Conservation (phyloP, 2,329 filamentous ascomycete species). For the Fusarium oxysporum region DNA sequence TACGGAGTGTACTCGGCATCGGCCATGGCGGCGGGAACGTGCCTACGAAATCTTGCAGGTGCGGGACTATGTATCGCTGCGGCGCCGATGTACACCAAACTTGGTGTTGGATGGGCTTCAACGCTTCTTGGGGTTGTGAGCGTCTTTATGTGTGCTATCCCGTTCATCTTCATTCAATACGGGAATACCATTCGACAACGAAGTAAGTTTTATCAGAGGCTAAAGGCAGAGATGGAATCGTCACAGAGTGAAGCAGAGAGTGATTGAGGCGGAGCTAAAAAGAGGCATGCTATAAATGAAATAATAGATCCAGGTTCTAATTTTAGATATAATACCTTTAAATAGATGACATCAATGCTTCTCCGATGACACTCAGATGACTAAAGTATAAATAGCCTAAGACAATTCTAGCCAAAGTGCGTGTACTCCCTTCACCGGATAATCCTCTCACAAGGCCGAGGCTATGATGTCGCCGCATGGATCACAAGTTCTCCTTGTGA, state of each 20-base stretch:
- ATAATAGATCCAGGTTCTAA: background rate
- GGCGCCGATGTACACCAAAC: conserved; percentile 13
- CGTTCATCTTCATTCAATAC: conserved; percentile 13
- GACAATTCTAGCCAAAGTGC: background rate
- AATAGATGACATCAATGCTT: background rate
- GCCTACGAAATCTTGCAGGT: conserved; percentile 7
- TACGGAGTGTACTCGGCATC: conserved; percentile 15
- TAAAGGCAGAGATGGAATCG: conserved; percentile 7
- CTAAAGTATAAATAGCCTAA: rapidly evolving
- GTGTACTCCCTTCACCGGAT: rapidly evolving
- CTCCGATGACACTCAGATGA: background rate
- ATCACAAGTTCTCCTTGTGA: rapidly evolving
- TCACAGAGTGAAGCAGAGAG: background rate
- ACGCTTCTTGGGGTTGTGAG: conserved; percentile 1
- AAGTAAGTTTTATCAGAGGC: conserved; percentile 15
- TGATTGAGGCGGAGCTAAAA: background rate
- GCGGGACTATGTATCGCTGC: conserved; percentile 14
- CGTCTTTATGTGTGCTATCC: conserved; percentile 15
- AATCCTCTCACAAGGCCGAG: rapidly evolving
- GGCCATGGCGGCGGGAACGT: conserved; percentile 2
- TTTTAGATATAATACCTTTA: background rate
- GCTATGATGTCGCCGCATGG: background rate
- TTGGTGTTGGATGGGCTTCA: conserved; percentile 12
- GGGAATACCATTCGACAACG: conserved; percentile 3
- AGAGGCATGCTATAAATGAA: background rate